Evolutionary conservation across 495 filamentous ascomycete species (phyloP).

Genomic region (Tetracladium setigerum): DNA sequence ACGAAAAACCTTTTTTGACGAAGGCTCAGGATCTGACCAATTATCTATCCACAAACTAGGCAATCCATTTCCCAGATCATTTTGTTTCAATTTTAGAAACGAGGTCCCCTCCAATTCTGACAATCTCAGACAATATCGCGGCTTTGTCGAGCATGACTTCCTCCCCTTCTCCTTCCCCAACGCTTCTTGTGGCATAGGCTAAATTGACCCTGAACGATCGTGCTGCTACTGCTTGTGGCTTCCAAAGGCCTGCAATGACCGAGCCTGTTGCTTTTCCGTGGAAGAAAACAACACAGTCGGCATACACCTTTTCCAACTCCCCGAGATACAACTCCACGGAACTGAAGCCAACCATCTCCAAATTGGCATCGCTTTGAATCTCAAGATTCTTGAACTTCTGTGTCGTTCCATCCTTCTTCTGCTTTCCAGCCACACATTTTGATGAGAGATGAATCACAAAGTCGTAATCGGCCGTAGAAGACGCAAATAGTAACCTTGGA

Average conservation of each 20-base stretch:
- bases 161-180: constrained; percentile 9
- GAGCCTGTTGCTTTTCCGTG: constrained; percentile 46
- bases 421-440: constrained; percentile 31
- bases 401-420: constrained; percentile 4
- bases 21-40: too few species aligned
- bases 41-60: too few species aligned
- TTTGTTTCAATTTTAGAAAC: constrained; percentile 43
- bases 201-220: constrained; percentile 61
- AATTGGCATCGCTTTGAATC: constrained; percentile 23
- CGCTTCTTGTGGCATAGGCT: constrained; percentile 52
- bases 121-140: constrained; percentile 76
- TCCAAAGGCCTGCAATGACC: constrained; percentile 76
- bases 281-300: constrained; percentile 66
- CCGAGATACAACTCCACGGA: constrained; percentile 44
- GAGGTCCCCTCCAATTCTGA: constrained; percentile 55
- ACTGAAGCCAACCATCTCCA: constrained; percentile 36
- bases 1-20: too few species aligned
- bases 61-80: too few species aligned
- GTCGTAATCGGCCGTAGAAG: constrained; percentile 68
- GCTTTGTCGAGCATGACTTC: constrained; percentile 59
- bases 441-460: constrained; percentile 67
- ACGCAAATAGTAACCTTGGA: constrained; percentile 55
- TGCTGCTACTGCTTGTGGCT: constrained; percentile 44
- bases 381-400: constrained; percentile 70
- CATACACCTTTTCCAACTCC: constrained; percentile 55